Base-by-base conservation (phyloP, 306 rosid species). In the Chamaecrista fasciculata region DNA sequence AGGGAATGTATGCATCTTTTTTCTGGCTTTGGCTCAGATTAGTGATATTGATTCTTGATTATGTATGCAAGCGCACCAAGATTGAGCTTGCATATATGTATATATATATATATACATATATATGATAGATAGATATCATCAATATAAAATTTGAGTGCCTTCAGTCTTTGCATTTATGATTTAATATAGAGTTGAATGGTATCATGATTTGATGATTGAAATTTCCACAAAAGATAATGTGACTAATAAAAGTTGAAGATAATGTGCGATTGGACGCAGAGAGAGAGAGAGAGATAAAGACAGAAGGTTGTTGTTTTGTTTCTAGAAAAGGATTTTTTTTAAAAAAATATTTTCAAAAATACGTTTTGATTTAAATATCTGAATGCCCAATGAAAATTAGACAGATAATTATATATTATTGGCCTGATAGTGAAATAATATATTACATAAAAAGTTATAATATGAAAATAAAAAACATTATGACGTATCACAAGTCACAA, bases 181-280 rank as follows among this genome's bases (percentile, higher is more conserved):
- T 72, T 73, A 68, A 70, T 48, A 61, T 18, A 33, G 70, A 50
- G 74, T 42, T 62, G 73, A 58, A 52, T 29, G 82, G 53, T 55
- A 73, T 78, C 81, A 82, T 82, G 79, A 73, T 84, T 80, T 82
- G 74, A 82, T 82, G 78, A 89, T 82, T 78, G 88, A 72, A 76
- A 76, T 60, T 21, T 64, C 26, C 62, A 76, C 43, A 49, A 78
- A 75, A 55, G 76, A 61, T 79, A 84, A 78, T 73, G 87, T 82
- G 82, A 82, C 76, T 39, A 70, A 76, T 66, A 76, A 76, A 79
- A 66, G 84, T 3, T 61, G 83, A 80, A 86, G 90, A 84, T 82
- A 84, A 89, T 82, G 88, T 58, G 12, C 58, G 89, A 80, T 69
- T 72, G 80, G 91, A 81, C 80, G 31, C 62, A 49, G 62, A 36